Percentiles rank a stretch among this genome's conserved stretches.
Evolutionary conservation across 768 basidiomycete genomes (phyloP).

Genomic region (Phylloporus scabripes): DNA sequence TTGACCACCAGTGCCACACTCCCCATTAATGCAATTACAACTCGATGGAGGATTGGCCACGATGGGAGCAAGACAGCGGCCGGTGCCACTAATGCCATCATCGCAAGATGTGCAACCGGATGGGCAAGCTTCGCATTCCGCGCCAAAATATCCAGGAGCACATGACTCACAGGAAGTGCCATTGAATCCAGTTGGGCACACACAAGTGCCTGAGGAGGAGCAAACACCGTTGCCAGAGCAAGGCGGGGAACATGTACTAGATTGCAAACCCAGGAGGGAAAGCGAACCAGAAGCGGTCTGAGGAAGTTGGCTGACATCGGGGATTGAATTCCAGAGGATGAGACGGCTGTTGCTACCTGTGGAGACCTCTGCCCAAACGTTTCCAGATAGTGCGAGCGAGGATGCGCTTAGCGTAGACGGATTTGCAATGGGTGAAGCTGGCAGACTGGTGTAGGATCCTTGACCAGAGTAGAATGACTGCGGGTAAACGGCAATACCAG

Average conservation of each 20-base stretch:
- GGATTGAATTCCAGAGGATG: slow-evolving; percentile 74
- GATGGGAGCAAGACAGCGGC: slow-evolving; percentile 55
- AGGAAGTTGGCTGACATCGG: slow-evolving; percentile 69
- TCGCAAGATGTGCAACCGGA: slow-evolving; percentile 66
- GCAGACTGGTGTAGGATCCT: slow-evolving; percentile 52
- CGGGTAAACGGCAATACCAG: slow-evolving; percentile 65
- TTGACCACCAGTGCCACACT: slow-evolving; percentile 61
- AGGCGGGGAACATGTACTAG: slow-evolving; percentile 65
- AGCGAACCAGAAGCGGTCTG: slow-evolving; percentile 42
- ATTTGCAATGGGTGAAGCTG: slow-evolving; percentile 43
- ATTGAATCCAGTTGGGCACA: slow-evolving; percentile 67
- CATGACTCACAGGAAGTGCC: slow-evolving; percentile 81
- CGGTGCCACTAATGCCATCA: slow-evolving; percentile 73
- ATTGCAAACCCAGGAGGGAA: slow-evolving; percentile 67
- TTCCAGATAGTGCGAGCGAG: slow-evolving; percentile 64
- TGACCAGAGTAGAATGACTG: slow-evolving; percentile 60
- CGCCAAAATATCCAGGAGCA: slow-evolving; percentile 68
- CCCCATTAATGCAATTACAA: slow-evolving; percentile 81
- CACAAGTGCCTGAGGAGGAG: slow-evolving; percentile 62
- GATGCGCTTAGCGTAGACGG: slow-evolving; percentile 45
- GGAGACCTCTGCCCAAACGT: slow-evolving; percentile 63
- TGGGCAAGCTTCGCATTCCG: slow-evolving; percentile 65
- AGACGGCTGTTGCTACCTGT: slow-evolving; percentile 52
- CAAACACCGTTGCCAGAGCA: slow-evolving; percentile 75
- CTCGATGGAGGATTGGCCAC: slow-evolving; percentile 51